Evolutionary conservation across 768 basidiomycete species (phyloP), one percentile per base, ranked within the genome.

Genomic region (Hemileccinum rubropunctum): DNA sequence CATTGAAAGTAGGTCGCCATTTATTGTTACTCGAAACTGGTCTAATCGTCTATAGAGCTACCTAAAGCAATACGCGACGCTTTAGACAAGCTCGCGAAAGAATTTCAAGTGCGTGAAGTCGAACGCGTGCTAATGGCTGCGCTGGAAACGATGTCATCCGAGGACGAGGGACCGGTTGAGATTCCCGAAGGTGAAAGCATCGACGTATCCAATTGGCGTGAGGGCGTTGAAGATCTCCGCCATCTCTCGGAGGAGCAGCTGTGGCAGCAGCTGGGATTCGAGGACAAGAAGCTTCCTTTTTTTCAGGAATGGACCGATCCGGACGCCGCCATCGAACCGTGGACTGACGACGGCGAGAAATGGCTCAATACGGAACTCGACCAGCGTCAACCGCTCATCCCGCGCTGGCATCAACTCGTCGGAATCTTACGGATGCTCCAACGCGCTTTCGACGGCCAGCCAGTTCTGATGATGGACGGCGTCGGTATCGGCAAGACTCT

Each of bases 401-500:
- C 47, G 6, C 21, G 50, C 6, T 58, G 60, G 60, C 59, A 58
- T 44, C 58, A 60, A 47, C 52, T 60, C 1, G 52, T 58, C 4
- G 53, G 56, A 7, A 55, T 63, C 18, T 12, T 52, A 9, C 51
- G 52, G 45, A 52, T 60, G 36, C 6, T 58, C 6, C 37, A 54
- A 20, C 37, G 45, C 3, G 32, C 48, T 1, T 32, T 56, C 2
- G 20, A 42, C 2, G 33, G 45, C 10, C 6, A 54, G 10, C 57
- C 57, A 2, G 30, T 60, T 26, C 49, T 62, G 21, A 14, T 59
- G 18, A 60, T 64, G 58, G 62, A 64, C 39, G 50, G 49, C 1
- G 59, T 64, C 0, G 59, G 62, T 11, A 28, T 64, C 7, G 54
- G 59, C 1, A 64, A 62, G 32, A 61, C 57, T 0, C 9, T 60